These are phyloP conservation scores for Rachicladosporium sp. DNA, from an alignment of 2,329 filamentous ascomycete species.

Conservation along the genomic window DNA sequence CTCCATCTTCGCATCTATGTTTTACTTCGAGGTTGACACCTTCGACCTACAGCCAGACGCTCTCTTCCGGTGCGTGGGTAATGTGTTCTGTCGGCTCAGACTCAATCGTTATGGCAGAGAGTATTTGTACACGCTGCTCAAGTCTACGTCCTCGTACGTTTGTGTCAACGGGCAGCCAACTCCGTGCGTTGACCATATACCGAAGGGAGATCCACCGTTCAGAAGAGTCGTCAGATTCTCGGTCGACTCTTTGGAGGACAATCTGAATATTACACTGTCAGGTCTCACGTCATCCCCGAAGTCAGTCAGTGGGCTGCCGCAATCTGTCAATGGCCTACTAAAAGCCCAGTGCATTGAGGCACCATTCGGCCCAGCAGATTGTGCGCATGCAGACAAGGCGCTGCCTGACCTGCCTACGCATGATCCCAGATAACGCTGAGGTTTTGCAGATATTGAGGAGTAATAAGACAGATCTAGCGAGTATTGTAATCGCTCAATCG, in stretches of 20 bases:
- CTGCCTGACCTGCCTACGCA: conserved; percentile 4
- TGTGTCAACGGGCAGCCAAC: conserved; percentile 7
- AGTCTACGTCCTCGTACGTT: conserved; percentile 8
- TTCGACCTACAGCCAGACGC: conserved; percentile 3
- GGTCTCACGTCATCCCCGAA: conserved; percentile 7
- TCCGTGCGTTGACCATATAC: conserved; percentile 6
- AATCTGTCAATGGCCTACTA: conserved; percentile 6
- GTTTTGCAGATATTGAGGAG: too few species aligned
- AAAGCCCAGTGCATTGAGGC: conserved; percentile 6
- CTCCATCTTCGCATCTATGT: conserved; percentile 13
- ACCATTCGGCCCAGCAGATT: conserved; percentile 9
- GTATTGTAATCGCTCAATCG: too few species aligned
- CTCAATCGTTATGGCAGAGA: conserved; percentile 6
- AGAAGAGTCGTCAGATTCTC: conserved; percentile 6
- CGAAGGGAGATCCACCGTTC: conserved; percentile 5
- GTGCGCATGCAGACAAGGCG: conserved; percentile 4
- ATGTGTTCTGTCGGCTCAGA: conserved; percentile 8
- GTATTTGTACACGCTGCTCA: conserved; percentile 6
- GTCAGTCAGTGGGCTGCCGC: conserved; percentile 10
- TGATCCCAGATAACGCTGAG: too few species aligned
- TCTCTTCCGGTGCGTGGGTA: conserved; percentile 8
- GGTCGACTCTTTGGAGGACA: conserved; percentile 5
- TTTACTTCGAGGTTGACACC: conserved; percentile 13
- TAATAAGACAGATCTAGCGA: too few species aligned
- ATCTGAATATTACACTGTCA: conserved; percentile 7